Percentiles rank a stretch among this genome's conserved stretches.
These are phyloP conservation scores for Ambrosia hybrid DNA, from an alignment of 140 eudicot genomes.

Conservation along the genomic window DNA sequence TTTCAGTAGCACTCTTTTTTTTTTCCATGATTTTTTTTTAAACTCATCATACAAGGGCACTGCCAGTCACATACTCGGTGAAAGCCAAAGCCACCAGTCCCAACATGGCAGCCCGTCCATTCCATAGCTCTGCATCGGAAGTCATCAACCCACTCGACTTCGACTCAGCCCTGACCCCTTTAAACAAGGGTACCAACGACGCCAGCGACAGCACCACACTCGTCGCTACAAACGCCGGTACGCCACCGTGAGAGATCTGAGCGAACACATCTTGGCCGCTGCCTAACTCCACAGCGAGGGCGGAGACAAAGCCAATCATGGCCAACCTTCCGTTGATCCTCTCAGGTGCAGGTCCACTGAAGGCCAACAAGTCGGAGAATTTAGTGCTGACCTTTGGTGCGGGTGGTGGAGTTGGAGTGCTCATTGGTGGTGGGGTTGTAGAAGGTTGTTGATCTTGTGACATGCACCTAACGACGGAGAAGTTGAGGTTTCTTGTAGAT, in stretches of 20 bases:
- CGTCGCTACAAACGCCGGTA: too few species aligned
- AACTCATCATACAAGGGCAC: conserved; percentile 48
- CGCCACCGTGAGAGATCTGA: too few species aligned
- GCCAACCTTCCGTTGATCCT: conserved; percentile 84
- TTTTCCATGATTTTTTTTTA: too few species aligned
- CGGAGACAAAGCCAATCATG: conserved; percentile 41
- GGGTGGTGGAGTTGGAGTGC: conserved; percentile 31
- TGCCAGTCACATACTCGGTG: conserved; percentile 61
- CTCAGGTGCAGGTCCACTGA: conserved; percentile 84
- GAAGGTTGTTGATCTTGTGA: neutral
- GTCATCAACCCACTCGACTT: too few species aligned
- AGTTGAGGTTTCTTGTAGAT: neutral
- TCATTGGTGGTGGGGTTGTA: neutral
- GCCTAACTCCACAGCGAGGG: too few species aligned
- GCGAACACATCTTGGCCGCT: too few species aligned
- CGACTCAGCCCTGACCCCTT: too few species aligned
- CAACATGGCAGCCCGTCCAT: conserved; percentile 80
- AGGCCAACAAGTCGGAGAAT: conserved; percentile 50
- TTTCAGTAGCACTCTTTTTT: neutral
- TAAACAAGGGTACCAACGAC: too few species aligned
- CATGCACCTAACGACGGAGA: conserved; percentile 21
- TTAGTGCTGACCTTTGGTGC: conserved; percentile 16
- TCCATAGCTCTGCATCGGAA: conserved; percentile 70
- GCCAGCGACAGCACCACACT: too few species aligned
- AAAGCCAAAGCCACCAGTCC: conserved; percentile 73